Evolutionary conservation across 371 early-diverging fungal species (phyloP).

Genomic region (Mucor circinelloides): DNA sequence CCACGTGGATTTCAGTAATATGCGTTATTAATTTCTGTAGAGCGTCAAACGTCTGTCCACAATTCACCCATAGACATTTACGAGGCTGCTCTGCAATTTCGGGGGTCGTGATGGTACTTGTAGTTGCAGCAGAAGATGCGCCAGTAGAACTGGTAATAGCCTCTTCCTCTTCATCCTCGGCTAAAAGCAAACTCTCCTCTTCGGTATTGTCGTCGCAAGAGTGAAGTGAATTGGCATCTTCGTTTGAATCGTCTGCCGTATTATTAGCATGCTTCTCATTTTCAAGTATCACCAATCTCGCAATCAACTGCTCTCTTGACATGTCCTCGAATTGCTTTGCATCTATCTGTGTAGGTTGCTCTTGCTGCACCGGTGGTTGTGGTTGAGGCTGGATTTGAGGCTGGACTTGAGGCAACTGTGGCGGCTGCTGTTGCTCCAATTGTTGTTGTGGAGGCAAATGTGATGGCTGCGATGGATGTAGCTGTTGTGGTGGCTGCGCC

Average conservation of each 20-base stretch:
- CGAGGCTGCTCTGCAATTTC: constrained; percentile 1
- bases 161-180: constrained; percentile 34
- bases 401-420: not conserved
- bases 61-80: constrained; percentile 21
- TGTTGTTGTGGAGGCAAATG: not conserved
- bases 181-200: constrained; percentile 10
- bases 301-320: constrained; percentile 27
- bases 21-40: constrained; percentile 22
- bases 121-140: not conserved
- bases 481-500: not conserved
- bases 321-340: constrained; percentile 16
- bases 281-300: constrained; percentile 18
- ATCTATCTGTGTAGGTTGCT: not conserved
- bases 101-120: not conserved
- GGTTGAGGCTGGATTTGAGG: not conserved
- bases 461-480: not conserved
- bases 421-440: not conserved
- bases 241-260: not conserved
- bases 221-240: not conserved
- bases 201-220: constrained; percentile 7
- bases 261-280: constrained; percentile 18
- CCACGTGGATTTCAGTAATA: constrained; percentile 24
- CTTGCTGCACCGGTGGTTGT: not conserved
- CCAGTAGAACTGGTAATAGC: too few relatives aligned
- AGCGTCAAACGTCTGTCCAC: constrained; percentile 18